phyloP scores from a whole-genome alignment of 2,329 filamentous ascomycete species.

The Colletotrichum nymphaeae region DNA sequence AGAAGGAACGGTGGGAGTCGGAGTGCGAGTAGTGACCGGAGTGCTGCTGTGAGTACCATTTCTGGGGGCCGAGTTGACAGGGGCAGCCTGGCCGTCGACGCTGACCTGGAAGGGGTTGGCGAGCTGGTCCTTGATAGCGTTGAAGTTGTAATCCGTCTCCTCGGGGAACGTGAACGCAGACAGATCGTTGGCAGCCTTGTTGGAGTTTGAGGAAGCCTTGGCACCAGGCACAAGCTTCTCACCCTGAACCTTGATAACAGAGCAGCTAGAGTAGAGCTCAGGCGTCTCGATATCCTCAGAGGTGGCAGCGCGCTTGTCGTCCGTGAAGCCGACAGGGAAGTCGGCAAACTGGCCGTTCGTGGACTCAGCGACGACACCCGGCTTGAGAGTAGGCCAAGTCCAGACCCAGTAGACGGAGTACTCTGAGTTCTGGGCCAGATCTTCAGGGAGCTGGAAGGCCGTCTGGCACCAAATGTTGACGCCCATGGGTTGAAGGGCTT shows the following conservation, averaged over 20 bases:
- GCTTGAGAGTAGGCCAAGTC: conserved; percentile 81
- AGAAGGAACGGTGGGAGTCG: conserved; percentile 18
- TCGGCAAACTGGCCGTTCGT: conserved; percentile 55
- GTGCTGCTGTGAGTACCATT: conserved; percentile 38
- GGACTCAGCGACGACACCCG: conserved; percentile 52
- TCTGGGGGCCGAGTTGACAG: conserved; percentile 27
- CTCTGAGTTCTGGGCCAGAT: conserved; percentile 69
- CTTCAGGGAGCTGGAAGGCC: conserved; percentile 78
- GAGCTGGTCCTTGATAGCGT: conserved; percentile 59
- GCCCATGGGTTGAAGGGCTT: conserved; percentile 62
- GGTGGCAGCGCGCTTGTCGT: conserved; percentile 33
- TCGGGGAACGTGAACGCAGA: conserved; percentile 44
- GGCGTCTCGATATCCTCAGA: conserved; percentile 38
- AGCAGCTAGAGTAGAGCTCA: conserved; percentile 51
- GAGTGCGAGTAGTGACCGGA: conserved; percentile 34
- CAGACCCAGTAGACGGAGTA: conserved; percentile 97
- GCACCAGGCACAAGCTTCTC: conserved; percentile 18
- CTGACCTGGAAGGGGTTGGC: conserved; percentile 57
- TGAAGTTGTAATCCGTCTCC: conserved; percentile 53
- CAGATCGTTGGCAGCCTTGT: conserved; percentile 31
- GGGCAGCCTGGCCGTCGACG: conserved; percentile 43
- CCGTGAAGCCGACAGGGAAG: conserved; percentile 45
- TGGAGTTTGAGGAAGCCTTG: conserved; percentile 29
- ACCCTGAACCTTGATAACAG: conserved; percentile 35
- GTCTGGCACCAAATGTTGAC: conserved; percentile 82